Conservation (phyloP, 768 basidiomycete species). For the Russula emetica region DNA sequence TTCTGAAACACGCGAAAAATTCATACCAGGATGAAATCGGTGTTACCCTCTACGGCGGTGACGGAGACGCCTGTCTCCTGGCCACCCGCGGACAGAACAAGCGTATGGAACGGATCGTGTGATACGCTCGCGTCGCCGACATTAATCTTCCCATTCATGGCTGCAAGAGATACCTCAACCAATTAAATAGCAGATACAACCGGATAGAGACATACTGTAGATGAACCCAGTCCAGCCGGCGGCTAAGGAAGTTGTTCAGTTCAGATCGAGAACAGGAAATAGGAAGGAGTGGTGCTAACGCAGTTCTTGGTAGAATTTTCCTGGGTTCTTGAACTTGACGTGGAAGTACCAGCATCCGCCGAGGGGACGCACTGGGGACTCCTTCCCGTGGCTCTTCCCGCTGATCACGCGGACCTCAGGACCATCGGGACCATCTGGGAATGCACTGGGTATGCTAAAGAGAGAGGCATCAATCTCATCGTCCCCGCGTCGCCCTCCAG, state of each 20-base stretch:
- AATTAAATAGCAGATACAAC: background rate
- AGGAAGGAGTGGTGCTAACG: constrained; percentile 45
- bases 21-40: constrained; percentile 71
- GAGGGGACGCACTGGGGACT: constrained; percentile 83
- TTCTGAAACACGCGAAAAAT: background rate
- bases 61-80: constrained; percentile 68
- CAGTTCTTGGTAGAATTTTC: constrained; percentile 74
- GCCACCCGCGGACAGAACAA: constrained; percentile 64
- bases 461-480: background rate
- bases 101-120: constrained; percentile 66
- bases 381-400: constrained; percentile 79
- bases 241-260: constrained; percentile 40
- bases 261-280: background rate
- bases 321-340: constrained; percentile 58
- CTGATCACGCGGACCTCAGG: constrained; percentile 79
- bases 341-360: constrained; percentile 97
- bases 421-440: constrained; percentile 65
- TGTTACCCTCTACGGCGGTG: constrained; percentile 52
- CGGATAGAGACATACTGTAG: constrained; percentile 54
- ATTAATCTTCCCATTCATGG: constrained; percentile 59
- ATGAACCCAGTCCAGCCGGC: constrained; percentile 87
- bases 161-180: constrained; percentile 37
- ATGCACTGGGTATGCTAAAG: constrained; percentile 64
- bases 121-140: constrained; percentile 50
- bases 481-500: too few relatives aligned